Base-by-base conservation (phyloP, 225 moss, liverwort and hornwort species). In the Polytrichum commune region DNA sequence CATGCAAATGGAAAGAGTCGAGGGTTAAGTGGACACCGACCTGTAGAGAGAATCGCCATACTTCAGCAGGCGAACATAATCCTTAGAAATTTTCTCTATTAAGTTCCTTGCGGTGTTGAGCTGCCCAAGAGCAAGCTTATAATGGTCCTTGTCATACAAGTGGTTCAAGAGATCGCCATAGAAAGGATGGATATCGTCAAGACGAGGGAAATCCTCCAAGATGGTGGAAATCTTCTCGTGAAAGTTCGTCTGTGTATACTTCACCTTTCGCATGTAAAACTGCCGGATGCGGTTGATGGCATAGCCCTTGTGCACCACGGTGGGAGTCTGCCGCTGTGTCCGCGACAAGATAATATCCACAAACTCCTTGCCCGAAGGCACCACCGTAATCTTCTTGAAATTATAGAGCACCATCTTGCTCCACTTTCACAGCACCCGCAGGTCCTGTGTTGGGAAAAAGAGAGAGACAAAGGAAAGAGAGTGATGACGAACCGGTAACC, bases 191-290 rank as follows among this genome's bases (percentile, higher is more conserved):
- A 98, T 93, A 30, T 98, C 97, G 54, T 98, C 97, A 35, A 98
- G 85, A 27, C 95, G 95, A 19, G 97, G 95, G 27, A 98, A 98
- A 19, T 98, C 97, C 78, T 98, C 94, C 79, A 98, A 68, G 55
- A 95, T 98, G 28, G 90, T 95, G 29, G 91, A 90, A 62, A 98
- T 81, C 83, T 98, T 98, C 85, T 98, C 95, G 35, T 98, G 98
- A 33, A 95, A 98, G 68, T 95, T 98, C 16, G 86, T 84, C 87
- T 98, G 98, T 28, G 98, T 95, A 54, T 88, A 95, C 74, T 98
- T 98, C 79, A 98, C 98, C 77, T 98, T 98, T 19, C 98, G 95
- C 98, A 98, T 98, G 27, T 98, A 98, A 57, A 98, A 98, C 77
- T 93, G 91, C 5, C 98, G 94, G 60, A 98, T 95, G 23, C 98